Base-by-base conservation (phyloP, 2,329 filamentous ascomycete species). In the Septoria petroselini region DNA sequence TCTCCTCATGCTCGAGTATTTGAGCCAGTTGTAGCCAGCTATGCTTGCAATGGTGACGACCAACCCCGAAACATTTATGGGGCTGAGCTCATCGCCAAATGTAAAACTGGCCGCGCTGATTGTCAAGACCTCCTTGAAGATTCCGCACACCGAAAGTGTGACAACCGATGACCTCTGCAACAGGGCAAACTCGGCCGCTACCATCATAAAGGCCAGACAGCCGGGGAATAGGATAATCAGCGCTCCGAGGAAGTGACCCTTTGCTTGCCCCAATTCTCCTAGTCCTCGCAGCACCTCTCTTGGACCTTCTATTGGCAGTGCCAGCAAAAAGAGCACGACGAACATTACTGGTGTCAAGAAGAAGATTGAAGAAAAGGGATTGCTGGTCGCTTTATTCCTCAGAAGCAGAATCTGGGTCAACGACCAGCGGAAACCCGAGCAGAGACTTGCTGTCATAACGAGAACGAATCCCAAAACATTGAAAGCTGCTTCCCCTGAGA, bases 331-430 rank as follows among this genome's bases (percentile, higher is more conserved):
- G 23, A 98, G 78, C 15, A 85, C 85, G 56, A 86, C 37, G 65
- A 98, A 98, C 93, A 98, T 98, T 71, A 96, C 81, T 1, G 93
- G 93, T 0, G 91, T 91, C n/a, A 98, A 82, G 71, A 91, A 96
- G 73, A 97, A 96, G 59, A 98, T 95, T 61, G 88, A 94, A 11
- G 89, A 91, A 70, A 98, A 97, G 0, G 93, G 93, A 65, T 98
- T 98, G 37, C 88, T 88, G 0, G 93, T 98, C 15, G 93, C 91
- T 1, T 91, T 90, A 70, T 96, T 95, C 60, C 91, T 86, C 21
- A 97, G 81, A 5, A 98, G 81, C 3, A 98, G 81, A 53, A 98
- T 95, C 67, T 98, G 93, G 0, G 93, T 97, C n/a, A 98, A 75
- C n/a, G 83, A 88, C 93, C 93, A 98, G 62, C 93, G 85, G 73